A percentile compares a stretch with the other conserved stretches of the same genome.
phyloP scores from a whole-genome alignment of 2,329 filamentous ascomycete genomes.

The Pseudocercospora cruenta region DNA sequence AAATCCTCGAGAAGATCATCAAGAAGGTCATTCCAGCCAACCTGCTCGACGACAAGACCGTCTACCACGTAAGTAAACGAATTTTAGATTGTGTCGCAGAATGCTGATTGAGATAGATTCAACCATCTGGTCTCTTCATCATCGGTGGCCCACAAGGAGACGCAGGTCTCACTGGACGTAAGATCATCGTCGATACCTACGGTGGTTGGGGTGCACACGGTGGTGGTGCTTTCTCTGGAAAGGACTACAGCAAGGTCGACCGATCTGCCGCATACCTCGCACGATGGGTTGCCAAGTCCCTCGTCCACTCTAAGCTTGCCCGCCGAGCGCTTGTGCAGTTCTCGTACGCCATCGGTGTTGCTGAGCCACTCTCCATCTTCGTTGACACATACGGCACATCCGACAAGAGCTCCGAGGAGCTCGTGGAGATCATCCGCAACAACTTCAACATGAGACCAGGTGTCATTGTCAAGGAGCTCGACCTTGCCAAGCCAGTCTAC shows the following conservation, averaged over 20 bases:
- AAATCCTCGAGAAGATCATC: slow-evolving; percentile 97
- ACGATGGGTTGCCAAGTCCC: slow-evolving; percentile 98
- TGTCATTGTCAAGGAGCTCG: slow-evolving; percentile 97
- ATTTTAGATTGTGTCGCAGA: background rate
- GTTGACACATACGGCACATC: slow-evolving; percentile 98
- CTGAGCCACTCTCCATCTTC: slow-evolving; percentile 96
- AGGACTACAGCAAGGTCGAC: slow-evolving; percentile 99
- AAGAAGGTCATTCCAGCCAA: slow-evolving; percentile 89
- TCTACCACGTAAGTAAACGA: slow-evolving; percentile 78
- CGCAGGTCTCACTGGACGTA: slow-evolving; percentile 95
- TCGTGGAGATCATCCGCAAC: slow-evolving; percentile 88
- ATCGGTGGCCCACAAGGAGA: slow-evolving; percentile 99
- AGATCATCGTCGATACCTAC: slow-evolving; percentile 99
- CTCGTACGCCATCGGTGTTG: slow-evolving; percentile 98
- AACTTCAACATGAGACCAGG: slow-evolving; percentile 99
- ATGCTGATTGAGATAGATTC: slow-evolving; percentile 60
- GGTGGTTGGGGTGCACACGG: slow-evolving; percentile 99
- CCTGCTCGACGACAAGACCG: slow-evolving; percentile 88
- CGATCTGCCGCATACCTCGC: slow-evolving; percentile 96
- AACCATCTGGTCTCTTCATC: slow-evolving; percentile 98
- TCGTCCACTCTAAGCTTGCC: slow-evolving; percentile 84
- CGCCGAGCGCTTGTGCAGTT: slow-evolving; percentile 96
- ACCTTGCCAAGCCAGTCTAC: slow-evolving; percentile 96
- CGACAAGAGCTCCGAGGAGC: slow-evolving; percentile 82
- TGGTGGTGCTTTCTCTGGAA: slow-evolving; percentile 99